phyloP scores from a whole-genome alignment of 2,329 filamentous ascomycete species.

The Penicillium expansum region DNA sequence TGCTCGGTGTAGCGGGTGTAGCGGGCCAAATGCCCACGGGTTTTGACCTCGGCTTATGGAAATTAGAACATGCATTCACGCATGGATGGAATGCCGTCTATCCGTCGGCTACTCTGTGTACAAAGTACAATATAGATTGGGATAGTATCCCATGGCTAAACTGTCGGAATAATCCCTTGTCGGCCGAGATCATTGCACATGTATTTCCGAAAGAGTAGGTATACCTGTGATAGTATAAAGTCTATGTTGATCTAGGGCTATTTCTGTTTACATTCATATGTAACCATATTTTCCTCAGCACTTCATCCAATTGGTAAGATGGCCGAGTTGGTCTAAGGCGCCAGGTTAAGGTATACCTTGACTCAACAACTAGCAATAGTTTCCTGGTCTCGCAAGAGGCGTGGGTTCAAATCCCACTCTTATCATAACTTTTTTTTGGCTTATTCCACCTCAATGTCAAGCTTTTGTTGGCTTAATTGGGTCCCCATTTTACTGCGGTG shows the following conservation, averaged over 20 bases:
- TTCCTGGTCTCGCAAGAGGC: too few species aligned
- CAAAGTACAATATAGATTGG: not conserved
- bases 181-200: not conserved
- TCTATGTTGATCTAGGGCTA: not conserved
- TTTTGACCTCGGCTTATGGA: not conserved
- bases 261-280: not conserved
- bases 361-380: too few species aligned
- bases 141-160: not conserved
- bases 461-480: not conserved
- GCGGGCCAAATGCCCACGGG: not conserved
- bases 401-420: too few species aligned
- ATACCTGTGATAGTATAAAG: too few species aligned
- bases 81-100: not conserved
- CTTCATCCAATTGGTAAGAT: slow-evolving; percentile 25
- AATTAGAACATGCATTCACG: not conserved
- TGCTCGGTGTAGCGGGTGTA: not conserved
- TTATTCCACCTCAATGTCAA: too few species aligned
- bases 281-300: not conserved
- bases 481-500: not conserved
- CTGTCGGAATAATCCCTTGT: not conserved
- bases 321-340: too few species aligned
- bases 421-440: too few species aligned
- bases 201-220: not conserved
- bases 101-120: not conserved
- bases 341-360: too few species aligned